Evolutionary conservation across 2,329 filamentous ascomycete species (phyloP), one percentile per base, ranked within the genome.

Genomic region (Thermoascus crustaceus): DNA sequence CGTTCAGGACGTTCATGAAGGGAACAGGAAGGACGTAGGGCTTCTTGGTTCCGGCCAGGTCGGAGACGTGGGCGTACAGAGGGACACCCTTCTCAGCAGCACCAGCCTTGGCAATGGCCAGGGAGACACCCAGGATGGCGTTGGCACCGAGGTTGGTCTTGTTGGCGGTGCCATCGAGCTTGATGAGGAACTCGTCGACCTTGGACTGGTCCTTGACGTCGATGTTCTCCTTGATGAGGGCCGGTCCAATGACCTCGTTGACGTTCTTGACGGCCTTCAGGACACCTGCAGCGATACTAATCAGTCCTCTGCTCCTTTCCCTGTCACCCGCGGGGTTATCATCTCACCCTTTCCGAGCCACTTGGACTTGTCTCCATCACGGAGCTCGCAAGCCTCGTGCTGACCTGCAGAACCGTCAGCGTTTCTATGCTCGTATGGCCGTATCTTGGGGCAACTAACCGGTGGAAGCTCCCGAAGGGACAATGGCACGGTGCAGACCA

Each of bases 401-500:
- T 88, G 82, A 57, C 85, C 84, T 86, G 54, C 42, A 16, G 24
- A 35, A 31, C 34, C 41, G 43, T 61, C 41, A 56, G 47, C 34
- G 39, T 10, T 47, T 10, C 19, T 17, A 7, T 7, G 19, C 25
- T n/a, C 20, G 2, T 13, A 25, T 21, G 17, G 7, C n/a, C 13
- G 14, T 5, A 29, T 17, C 14, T 17, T 10, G 11, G 18, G 18
- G 17, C 32, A 37, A 74, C 80, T 61, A 66, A 88, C 83, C 87
- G 57, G 88, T 95, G 55, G 89, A 95, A 58, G 89, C 89, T 66
- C 89, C 89, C 50, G 88, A 95, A 57, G 89, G 89, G 46, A 96
- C 89, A 64, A 95, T 95, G 64, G 89, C 88, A 62, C 89, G 87
- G 80, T 95, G 88, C 47, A 96, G 81, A 61, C 89, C 89, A 56